Percentiles rank a stretch among this genome's conserved stretches.
phyloP scores from a whole-genome alignment of 2,329 filamentous ascomycete genomes.

The Magnaporthiopsis rhizophila region DNA sequence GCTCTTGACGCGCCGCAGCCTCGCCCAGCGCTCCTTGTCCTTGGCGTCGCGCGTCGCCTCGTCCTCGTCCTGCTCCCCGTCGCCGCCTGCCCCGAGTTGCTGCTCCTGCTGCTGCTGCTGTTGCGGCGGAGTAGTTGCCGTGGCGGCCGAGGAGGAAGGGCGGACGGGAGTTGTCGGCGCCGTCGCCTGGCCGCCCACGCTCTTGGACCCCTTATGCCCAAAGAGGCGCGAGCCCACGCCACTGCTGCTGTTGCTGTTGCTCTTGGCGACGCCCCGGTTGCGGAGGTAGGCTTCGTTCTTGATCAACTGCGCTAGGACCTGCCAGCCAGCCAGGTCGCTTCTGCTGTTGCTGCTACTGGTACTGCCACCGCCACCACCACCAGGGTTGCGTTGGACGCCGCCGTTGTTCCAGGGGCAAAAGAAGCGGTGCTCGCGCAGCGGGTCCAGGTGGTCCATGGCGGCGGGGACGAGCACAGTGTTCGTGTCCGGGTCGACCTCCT shows the following conservation, averaged over 20 bases:
- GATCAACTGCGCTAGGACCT: conserved; percentile 43
- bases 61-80: conserved; percentile 37
- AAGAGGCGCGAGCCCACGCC: conserved; percentile 20
- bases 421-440: conserved; percentile 65
- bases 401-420: conserved; percentile 76
- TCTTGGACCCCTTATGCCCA: conserved; percentile 10
- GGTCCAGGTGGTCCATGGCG: conserved; percentile 60
- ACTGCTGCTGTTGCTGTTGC: neutral
- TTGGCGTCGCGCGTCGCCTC: conserved; percentile 43
- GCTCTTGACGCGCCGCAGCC: conserved; percentile 62
- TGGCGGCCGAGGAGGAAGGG: conserved; percentile 12
- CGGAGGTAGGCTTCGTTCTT: conserved; percentile 51
- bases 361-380: conserved; percentile 12
- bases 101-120: conserved; percentile 11
- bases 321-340: conserved; percentile 45
- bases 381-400: conserved; percentile 47
- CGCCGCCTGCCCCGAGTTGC: conserved; percentile 4
- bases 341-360: neutral
- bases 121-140: conserved; percentile 13
- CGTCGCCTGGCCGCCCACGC: conserved; percentile 7
- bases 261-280: conserved; percentile 19
- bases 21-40: conserved; percentile 68
- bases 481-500: conserved; percentile 49
- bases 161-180: conserved; percentile 12
- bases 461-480: conserved; percentile 46